Evolutionary conservation across 129 eudicot genomes (phyloP).

Genomic region (Helianthus tuberosus): DNA sequence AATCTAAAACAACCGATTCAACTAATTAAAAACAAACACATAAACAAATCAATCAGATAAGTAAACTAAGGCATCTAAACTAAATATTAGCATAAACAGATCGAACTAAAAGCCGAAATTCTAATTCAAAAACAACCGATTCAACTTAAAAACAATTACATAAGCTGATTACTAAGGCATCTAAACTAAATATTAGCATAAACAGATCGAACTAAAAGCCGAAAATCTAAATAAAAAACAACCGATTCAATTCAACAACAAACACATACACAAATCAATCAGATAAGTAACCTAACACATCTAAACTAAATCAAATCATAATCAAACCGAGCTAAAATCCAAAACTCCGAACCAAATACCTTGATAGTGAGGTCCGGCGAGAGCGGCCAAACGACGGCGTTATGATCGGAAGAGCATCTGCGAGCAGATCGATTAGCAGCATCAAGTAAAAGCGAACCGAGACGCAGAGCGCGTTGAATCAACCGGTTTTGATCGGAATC

Average conservation of each 20-base stretch:
- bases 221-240: constrained; percentile 2
- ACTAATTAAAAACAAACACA: neutral
- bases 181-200: neutral
- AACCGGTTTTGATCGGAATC: constrained; percentile 56
- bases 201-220: neutral
- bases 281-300: neutral
- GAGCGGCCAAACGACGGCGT: constrained; percentile 74
- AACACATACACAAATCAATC: neutral
- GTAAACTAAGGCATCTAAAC: neutral
- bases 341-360: constrained; percentile 24
- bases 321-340: constrained; percentile 10
- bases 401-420: constrained; percentile 59
- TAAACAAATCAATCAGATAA: neutral
- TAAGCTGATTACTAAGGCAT: neutral
- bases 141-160: neutral
- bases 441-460: constrained; percentile 59
- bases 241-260: neutral
- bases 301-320: neutral
- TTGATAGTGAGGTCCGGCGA: constrained; percentile 77
- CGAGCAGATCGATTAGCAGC: constrained; percentile 74
- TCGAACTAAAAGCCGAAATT: neutral
- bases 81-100: neutral
- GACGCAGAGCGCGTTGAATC: constrained; percentile 60
- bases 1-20: neutral
- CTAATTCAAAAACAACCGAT: neutral